These are phyloP conservation scores for Dichotomopilus funicola DNA, from an alignment of 2,329 filamentous ascomycete species.

Conservation along the genomic window DNA sequence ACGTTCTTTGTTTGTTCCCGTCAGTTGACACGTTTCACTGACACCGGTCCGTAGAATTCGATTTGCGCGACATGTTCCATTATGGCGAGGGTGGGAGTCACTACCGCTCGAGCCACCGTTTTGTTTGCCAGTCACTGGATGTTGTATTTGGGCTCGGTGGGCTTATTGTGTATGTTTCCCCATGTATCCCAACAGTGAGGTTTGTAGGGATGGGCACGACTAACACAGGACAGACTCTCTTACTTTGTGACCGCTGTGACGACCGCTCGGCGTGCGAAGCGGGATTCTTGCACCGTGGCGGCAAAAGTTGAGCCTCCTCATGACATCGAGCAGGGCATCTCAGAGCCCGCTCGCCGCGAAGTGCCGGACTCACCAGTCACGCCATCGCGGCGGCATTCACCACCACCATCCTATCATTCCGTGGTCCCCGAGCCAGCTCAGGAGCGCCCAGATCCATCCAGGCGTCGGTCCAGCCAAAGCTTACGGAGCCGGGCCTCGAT, in stretches of 20 bases:
- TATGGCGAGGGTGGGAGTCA: neutral
- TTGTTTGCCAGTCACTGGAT: conserved; percentile 9
- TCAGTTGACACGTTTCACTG: neutral
- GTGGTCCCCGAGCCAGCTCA: neutral
- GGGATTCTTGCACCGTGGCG: neutral
- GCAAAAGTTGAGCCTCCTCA: neutral
- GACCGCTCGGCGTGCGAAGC: conserved; percentile 9
- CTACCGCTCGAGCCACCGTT: neutral
- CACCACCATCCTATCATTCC: conserved; percentile 11
- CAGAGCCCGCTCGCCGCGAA: neutral
- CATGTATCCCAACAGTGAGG: neutral
- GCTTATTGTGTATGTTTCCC: conserved; percentile 7
- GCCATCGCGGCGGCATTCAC: conserved; percentile 1
- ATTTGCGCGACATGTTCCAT: neutral
- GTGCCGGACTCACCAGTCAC: neutral
- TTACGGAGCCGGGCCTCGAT: conserved; percentile 14
- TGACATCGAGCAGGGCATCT: conserved; percentile 9
- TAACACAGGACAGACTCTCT: neutral
- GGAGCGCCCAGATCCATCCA: neutral
- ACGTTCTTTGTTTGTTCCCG: neutral
- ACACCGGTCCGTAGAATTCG: conserved; percentile 5
- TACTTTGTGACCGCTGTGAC: neutral
- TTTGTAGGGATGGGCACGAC: neutral
- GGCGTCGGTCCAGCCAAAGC: neutral
- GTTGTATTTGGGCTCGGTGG: conserved; percentile 7